Evolutionary conservation across 2,329 filamentous ascomycete species (phyloP), one percentile per base, ranked within the genome.

Genomic region (Orbilia javanica): DNA sequence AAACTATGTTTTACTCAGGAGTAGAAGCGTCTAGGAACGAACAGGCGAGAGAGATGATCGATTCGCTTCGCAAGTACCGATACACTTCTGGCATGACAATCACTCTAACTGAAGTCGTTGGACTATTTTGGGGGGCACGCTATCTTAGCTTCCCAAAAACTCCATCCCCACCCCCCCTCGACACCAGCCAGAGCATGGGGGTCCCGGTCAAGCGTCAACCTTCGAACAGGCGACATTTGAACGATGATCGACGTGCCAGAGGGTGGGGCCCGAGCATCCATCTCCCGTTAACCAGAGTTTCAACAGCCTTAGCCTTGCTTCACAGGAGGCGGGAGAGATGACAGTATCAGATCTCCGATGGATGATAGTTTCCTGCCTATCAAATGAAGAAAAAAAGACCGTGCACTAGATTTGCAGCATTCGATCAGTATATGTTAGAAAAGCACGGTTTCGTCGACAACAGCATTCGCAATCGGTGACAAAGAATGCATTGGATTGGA

Each of bases 151-250:
- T 55, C 39, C 31, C 52, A 46, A 69, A 57, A 62, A 44, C 66
- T 31, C 46, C 48, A 48, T 29, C 48, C 36, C 48, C 46, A 48
- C 53, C 66, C 55, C 57, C 57, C 60, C 39, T 60, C 63, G 71
- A 50, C 63, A 34, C 63, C 55, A 44, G 44, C 50, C 27, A 36
- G 39, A 64, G 74, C 74, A 78, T 78, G 74, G 74, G 73, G 52
- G 53, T 70, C 74, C 74, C 67, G 67, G 74, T 78, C 74, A 53
- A 78, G 74, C 74, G 74, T 78, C 67, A 78, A 77, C 66, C 66
- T 71, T 77, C 64, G 31, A 64, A 67, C 74, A 78, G 74, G 74
- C 74, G 74, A 78, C 60, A 46, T 78, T 78, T 72, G 67, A 55
- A 62, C 67, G 42, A 78, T 67, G 74, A 78, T 78, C 67, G 67